Evolutionary conservation across 2,329 filamentous ascomycete species (phyloP), one percentile per base, ranked within the genome.

Genomic region (Fusarium concolor): DNA sequence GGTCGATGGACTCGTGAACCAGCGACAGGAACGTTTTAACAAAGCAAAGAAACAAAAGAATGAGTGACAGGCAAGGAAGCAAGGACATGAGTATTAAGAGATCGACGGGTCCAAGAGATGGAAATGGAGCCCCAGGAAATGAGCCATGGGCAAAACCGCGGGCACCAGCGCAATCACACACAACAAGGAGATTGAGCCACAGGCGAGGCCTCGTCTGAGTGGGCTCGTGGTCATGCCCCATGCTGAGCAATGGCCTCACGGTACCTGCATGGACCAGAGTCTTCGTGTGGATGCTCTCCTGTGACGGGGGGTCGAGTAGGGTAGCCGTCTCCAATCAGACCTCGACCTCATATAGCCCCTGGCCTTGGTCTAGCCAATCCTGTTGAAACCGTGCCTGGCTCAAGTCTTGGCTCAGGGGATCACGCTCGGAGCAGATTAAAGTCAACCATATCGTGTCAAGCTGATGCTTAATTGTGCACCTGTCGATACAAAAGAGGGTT

Each of bases 101-200:
- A 73, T 74, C 69, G 67, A 71, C 70, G 68, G 59, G 67, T 58
- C 55, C 59, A 58, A 57, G 62, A 71, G 59, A 67, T 64, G 50
- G 61, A 52, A 56, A 74, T 69, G 71, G 71, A 68, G 43, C 67
- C 64, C 56, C 51, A 72, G 71, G 71, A 73, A 73, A 73, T 73
- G 71, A 73, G 71, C 54, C 57, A 57, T 66, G 62, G 54, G 56
- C 49, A 68, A 60, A 54, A 66, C 63, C 61, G 66, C 71, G 68
- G 70, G 57, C 70, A 57, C 55, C 64, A 70, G 55, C 64, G 54
- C 56, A 55, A 52, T 44, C 60, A 56, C 54, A 47, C 67, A 56
- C 49, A 39, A 37, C 58, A 47, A 67, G 57, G 68, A 71, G 68
- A 71, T 71, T 71, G 66, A 70, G 46, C 60, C 45, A 44, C 50